Conservation (phyloP, 192 early-diverging fungal species). For the Podila epicladia region DNA sequence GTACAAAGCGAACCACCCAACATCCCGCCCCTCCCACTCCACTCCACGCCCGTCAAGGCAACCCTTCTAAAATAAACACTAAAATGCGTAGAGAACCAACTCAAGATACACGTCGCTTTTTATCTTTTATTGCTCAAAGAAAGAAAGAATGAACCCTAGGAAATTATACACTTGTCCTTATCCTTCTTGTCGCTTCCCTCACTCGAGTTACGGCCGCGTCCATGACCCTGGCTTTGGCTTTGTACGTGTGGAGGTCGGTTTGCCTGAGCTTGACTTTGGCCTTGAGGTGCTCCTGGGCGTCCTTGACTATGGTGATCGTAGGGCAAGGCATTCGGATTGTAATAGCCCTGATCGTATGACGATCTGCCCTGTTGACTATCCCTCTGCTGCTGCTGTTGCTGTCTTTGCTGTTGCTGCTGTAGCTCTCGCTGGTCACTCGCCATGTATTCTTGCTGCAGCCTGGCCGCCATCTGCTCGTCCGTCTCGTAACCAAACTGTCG, state of each 20-base stretch:
- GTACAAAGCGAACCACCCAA: too few species aligned
- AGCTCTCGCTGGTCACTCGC: slow-evolving; percentile 1
- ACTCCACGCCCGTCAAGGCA: background rate
- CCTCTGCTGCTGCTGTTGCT: slow-evolving; percentile 9
- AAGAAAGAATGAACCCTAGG: background rate
- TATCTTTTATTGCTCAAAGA: background rate
- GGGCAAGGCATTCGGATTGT: too few species aligned
- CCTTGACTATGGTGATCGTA: background rate
- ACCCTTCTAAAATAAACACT: background rate
- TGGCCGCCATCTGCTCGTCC: background rate
- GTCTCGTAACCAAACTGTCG: background rate
- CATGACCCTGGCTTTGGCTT: background rate
- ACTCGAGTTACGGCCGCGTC: slow-evolving; percentile 23
- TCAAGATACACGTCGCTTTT: background rate
- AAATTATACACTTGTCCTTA: slow-evolving; percentile 46
- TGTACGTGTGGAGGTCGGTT: background rate
- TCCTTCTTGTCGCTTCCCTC: slow-evolving; percentile 17
- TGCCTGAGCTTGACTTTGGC: background rate
- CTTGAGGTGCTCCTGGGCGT: background rate
- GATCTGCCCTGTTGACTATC: background rate
- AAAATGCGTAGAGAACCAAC: background rate
- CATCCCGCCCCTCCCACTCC: too few species aligned
- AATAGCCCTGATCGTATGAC: too few species aligned
- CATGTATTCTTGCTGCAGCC: background rate
- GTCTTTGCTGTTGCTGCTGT: slow-evolving; percentile 7